Conservation (phyloP, 73 alveolate genomes). For the Paramecium biaurelia region DNA sequence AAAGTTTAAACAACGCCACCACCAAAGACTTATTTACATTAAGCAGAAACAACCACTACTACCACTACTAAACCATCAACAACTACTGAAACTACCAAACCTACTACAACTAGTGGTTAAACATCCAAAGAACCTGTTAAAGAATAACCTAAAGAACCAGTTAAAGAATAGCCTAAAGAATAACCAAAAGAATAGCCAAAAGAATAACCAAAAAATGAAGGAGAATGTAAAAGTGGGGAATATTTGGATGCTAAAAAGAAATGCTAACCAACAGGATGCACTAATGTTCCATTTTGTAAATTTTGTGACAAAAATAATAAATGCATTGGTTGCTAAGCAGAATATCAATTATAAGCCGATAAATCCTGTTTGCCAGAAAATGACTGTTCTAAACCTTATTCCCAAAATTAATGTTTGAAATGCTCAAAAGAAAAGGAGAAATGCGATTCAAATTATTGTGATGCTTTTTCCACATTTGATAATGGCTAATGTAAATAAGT, state of each 20-base stretch:
- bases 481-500: not conserved
- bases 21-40: not conserved
- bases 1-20: not conserved
- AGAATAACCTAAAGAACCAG: not conserved
- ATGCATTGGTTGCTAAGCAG: not conserved
- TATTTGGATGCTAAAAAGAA: constrained; percentile 35
- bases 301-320: constrained; percentile 19
- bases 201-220: not conserved
- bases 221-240: constrained; percentile 5
- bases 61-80: not conserved
- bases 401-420: not conserved
- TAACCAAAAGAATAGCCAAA: not conserved
- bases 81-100: not conserved
- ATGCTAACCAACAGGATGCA: not conserved
- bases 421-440: not conserved
- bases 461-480: not conserved
- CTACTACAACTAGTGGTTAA: not conserved
- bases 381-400: constrained; percentile 9
- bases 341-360: not conserved
- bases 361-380: constrained; percentile 16
- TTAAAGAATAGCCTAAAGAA: not conserved
- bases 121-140: not conserved
- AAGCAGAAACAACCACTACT: not conserved
- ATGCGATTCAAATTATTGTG: constrained; percentile 8
- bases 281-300: not conserved